Percentiles rank a stretch among this genome's conserved stretches.
Conservation (phyloP, 2,329 filamentous ascomycete species). For the Chrysosporium keratinophilum region DNA sequence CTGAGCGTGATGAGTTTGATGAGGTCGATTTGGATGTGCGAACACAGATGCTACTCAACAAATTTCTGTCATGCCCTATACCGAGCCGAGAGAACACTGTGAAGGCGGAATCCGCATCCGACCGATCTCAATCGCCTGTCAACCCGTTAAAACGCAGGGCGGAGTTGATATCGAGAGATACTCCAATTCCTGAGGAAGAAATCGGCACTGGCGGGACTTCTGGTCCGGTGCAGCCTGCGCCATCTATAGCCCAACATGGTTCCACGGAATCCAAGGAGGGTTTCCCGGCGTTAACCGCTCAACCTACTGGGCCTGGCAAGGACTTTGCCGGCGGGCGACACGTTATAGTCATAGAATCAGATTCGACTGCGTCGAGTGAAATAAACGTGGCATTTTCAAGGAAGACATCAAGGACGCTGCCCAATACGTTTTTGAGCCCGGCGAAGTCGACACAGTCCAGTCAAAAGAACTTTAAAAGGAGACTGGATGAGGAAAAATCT, state of each 20-base stretch:
- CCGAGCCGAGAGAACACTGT: not conserved
- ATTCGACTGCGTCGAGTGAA: too few species aligned
- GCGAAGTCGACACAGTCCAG: too few species aligned
- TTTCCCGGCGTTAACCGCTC: not conserved
- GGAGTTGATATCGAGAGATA: constrained; percentile 6
- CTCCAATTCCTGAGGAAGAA: not conserved
- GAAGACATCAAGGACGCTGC: too few species aligned
- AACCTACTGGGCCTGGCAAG: not conserved
- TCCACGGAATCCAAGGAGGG: not conserved
- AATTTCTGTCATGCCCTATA: constrained; percentile 2
- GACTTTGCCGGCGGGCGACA: too few species aligned
- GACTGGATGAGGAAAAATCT: too few species aligned
- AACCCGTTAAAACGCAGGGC: constrained; percentile 4
- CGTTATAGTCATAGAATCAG: too few species aligned
- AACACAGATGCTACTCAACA: not conserved
- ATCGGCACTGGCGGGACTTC: not conserved
- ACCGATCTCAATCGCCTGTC: not conserved
- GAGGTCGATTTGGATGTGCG: constrained; percentile 4
- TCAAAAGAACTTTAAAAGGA: too few species aligned
- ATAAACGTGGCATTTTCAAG: too few species aligned
- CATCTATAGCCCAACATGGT: not conserved
- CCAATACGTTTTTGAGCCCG: too few species aligned
- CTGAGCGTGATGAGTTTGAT: constrained; percentile 6
- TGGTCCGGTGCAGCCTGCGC: not conserved
- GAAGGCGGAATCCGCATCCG: not conserved